Conservation (phyloP, 1,284 basidiomycete genomes). For the Takashimella koratensis region DNA sequence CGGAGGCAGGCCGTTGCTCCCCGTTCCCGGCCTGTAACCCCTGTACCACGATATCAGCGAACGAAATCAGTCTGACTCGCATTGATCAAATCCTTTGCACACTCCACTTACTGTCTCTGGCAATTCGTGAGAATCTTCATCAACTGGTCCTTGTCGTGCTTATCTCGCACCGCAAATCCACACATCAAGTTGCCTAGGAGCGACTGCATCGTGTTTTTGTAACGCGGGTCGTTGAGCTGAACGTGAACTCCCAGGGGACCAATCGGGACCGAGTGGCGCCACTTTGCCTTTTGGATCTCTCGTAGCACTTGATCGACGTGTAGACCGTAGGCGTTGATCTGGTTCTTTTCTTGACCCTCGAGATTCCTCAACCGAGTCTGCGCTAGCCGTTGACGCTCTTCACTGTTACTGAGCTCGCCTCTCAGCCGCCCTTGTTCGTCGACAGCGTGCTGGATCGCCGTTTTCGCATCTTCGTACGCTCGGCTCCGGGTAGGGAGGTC, state of each 20-base stretch:
- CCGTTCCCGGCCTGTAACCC: constrained; percentile 22
- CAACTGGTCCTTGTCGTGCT: constrained; percentile 63
- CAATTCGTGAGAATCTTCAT: constrained; percentile 58
- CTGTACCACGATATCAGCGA: no score
- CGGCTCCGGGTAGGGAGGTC: neutral
- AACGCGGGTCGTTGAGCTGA: constrained; percentile 65
- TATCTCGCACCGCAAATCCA: constrained; percentile 73
- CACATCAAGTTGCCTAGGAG: constrained; percentile 63
- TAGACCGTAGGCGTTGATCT: constrained; percentile 53
- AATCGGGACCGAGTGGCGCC: constrained; percentile 69
- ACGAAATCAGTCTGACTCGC: no score
- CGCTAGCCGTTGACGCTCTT: neutral
- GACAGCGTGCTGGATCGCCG: neutral
- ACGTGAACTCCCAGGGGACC: constrained; percentile 84
- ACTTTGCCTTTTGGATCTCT: constrained; percentile 57
- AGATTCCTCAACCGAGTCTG: constrained; percentile 10
- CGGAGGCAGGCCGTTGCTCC: constrained; percentile 38
- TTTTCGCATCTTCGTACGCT: neutral
- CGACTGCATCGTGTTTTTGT: constrained; percentile 64
- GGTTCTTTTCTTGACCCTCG: constrained; percentile 48
- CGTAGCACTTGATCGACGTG: constrained; percentile 50
- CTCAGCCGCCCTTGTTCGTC: neutral
- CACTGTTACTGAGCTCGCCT: neutral
- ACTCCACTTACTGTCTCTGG: constrained; percentile 25
- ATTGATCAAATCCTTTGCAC: no score